These are phyloP conservation scores for Phytophthora tubulina DNA, from an alignment of 352 stramenopile species.

Conservation along the genomic window DNA sequence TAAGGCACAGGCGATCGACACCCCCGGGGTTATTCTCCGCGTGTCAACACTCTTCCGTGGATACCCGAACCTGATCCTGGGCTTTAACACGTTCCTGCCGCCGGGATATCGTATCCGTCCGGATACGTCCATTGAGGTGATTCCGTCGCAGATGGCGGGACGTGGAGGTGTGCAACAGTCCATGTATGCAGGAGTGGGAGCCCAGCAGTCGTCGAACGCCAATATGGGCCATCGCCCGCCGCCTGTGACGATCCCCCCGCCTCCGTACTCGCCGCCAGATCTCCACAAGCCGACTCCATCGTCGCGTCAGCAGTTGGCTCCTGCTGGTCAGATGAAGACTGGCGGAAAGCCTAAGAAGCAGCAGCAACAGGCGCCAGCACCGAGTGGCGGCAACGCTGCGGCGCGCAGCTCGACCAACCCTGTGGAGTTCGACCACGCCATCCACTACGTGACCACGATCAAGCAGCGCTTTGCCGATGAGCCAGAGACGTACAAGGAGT, in stretches of 20 bases:
- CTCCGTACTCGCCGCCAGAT: constrained; percentile 67
- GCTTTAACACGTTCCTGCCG: constrained; percentile 99
- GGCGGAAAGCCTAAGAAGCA: constrained; percentile 73
- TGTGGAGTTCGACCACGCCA: constrained; percentile 99
- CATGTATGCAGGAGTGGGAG: constrained; percentile 50
- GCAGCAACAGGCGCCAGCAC: constrained; percentile 41
- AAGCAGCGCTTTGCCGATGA: constrained; percentile 98
- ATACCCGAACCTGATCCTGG: constrained; percentile 98
- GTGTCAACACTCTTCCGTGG: constrained; percentile 98
- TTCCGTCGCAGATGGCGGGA: constrained; percentile 70
- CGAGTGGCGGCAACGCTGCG: constrained; percentile 36
- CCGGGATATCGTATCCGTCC: constrained; percentile 92
- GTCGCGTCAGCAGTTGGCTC: constrained; percentile 59
- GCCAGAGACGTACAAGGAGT: constrained; percentile 99
- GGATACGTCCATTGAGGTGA: constrained; percentile 85
- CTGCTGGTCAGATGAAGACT: constrained; percentile 42
- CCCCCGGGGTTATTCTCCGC: constrained; percentile 97
- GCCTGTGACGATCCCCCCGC: constrained; percentile 75
- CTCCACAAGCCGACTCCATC: constrained; percentile 57
- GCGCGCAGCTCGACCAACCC: constrained; percentile 79
- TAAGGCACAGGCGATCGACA: constrained; percentile 99
- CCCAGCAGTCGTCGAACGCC: constrained; percentile 38
- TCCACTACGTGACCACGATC: constrained; percentile 99
- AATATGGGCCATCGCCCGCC: constrained; percentile 67
- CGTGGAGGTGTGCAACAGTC: constrained; percentile 45